phyloP scores from a whole-genome alignment of 148 eudicot genomes.

The Polygonum maritimum region DNA sequence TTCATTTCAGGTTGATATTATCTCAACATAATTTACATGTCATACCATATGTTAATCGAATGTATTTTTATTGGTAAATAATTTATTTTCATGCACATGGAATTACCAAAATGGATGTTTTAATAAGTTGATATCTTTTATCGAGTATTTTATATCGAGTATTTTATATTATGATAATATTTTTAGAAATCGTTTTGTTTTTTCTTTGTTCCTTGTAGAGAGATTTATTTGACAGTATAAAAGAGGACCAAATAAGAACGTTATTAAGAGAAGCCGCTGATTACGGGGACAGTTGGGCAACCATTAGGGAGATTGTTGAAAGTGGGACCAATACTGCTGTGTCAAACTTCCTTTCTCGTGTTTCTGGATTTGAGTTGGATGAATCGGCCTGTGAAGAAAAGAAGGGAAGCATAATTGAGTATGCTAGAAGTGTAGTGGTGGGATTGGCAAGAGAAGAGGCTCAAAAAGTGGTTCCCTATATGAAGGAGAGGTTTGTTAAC shows the following conservation, averaged over 20 bases:
- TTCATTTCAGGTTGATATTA: no score
- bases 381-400: not conserved
- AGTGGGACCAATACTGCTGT: slow-evolving; percentile 16
- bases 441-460: slow-evolving; percentile 35
- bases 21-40: no score
- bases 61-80: no score
- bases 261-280: not conserved
- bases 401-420: slow-evolving; percentile 19
- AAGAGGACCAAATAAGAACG: not conserved
- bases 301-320: slow-evolving; percentile 24
- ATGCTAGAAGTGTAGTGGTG: slow-evolving; percentile 28
- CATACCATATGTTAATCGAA: no score
- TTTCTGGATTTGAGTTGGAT: not conserved
- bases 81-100: no score
- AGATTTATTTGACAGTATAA: not conserved
- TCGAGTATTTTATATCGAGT: no score
- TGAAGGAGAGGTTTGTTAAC: slow-evolving; percentile 26
- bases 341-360: not conserved
- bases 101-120: no score
- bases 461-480: slow-evolving; percentile 28
- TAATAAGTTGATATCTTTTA: no score
- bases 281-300: slow-evolving; percentile 26
- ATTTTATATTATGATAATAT: no score
- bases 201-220: not conserved
- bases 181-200: no score